These are phyloP conservation scores for Heliamphora pulchella DNA, from an alignment of 179 eudicot species.

Conservation along the genomic window DNA sequence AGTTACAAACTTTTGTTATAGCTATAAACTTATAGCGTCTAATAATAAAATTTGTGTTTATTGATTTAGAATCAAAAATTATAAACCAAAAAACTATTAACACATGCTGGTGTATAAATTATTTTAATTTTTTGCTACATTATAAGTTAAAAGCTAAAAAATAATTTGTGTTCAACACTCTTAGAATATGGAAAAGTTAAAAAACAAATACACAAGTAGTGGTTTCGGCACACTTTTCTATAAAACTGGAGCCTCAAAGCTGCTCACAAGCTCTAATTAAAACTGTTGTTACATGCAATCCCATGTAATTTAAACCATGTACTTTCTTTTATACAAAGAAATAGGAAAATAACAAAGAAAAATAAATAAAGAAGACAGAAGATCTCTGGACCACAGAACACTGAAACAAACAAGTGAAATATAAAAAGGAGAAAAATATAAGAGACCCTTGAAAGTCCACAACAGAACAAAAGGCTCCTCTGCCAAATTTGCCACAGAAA, in stretches of 20 bases:
- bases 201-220: too few species aligned
- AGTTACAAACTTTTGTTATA: too few species aligned
- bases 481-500: constrained; percentile 23
- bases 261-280: constrained; percentile 9
- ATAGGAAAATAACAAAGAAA: not conserved
- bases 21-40: too few species aligned
- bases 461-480: not conserved
- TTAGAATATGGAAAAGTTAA: not conserved
- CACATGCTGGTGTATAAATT: too few species aligned
- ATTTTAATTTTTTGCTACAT: too few species aligned
- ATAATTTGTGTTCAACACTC: not conserved
- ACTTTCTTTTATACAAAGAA: too few species aligned
- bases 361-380: not conserved
- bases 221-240: too few species aligned
- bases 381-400: constrained; percentile 7
- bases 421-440: not conserved
- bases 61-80: too few species aligned
- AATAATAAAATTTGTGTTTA: too few species aligned
- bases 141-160: too few species aligned
- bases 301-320: not conserved
- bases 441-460: not conserved
- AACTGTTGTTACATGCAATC: not conserved
- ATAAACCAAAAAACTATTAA: too few species aligned
- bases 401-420: not conserved
- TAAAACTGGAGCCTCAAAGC: not conserved